Percentiles rank a stretch among this genome's conserved stretches.
These are phyloP conservation scores for Avena sativa DNA, from an alignment of 176 grass and related monocot genomes.

Conservation along the genomic window DNA sequence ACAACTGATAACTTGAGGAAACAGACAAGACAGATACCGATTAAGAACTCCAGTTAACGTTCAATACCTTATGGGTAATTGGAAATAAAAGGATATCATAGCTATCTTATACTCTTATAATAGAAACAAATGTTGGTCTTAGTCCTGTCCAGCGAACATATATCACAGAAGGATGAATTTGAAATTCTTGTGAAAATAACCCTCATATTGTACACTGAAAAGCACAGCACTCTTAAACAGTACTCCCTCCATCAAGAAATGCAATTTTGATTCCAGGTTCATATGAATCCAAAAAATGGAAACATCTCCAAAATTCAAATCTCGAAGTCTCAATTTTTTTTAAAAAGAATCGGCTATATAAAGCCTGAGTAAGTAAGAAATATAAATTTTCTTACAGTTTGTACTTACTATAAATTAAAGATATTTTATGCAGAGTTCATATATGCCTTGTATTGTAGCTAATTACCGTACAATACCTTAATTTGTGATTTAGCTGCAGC, in stretches of 20 bases:
- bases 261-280: background rate
- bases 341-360: background rate
- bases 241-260: background rate
- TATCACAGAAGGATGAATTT: background rate
- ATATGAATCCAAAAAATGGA: background rate
- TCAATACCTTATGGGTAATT: background rate
- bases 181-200: background rate
- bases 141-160: background rate
- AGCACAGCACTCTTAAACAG: background rate
- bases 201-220: background rate
- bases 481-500: background rate
- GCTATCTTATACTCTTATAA: background rate
- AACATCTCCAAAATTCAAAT: background rate
- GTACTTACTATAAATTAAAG: background rate
- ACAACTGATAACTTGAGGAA: background rate
- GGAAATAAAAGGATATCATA: background rate
- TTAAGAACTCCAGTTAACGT: background rate
- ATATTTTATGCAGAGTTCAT: background rate
- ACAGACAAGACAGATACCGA: background rate
- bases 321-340: background rate
- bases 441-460: background rate
- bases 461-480: background rate
- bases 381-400: background rate
- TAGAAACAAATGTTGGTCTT: background rate
- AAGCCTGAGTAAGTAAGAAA: background rate